These are phyloP conservation scores for Purpureocillium lavendulum DNA, from an alignment of 2,329 filamentous ascomycete genomes.

Conservation along the genomic window DNA sequence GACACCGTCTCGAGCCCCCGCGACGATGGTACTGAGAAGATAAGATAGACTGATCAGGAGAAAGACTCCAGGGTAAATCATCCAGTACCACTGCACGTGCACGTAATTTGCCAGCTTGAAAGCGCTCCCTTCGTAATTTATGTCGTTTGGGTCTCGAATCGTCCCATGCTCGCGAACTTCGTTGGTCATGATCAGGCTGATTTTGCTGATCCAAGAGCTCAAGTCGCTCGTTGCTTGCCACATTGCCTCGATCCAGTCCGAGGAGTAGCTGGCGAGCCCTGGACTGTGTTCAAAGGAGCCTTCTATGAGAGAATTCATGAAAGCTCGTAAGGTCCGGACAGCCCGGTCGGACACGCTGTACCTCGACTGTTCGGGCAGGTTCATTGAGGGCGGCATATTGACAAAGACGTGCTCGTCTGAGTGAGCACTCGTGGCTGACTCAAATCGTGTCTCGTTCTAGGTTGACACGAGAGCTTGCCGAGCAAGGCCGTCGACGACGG, in stretches of 20 bases:
- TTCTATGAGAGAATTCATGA: conserved; percentile 21
- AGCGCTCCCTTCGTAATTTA: conserved; percentile 18
- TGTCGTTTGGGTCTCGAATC: conserved; percentile 6
- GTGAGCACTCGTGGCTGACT: conserved; percentile 15
- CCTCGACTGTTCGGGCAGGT: conserved; percentile 13
- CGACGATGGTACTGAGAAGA: conserved; percentile 24
- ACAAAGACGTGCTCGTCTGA: conserved; percentile 22
- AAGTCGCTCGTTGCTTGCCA: conserved; percentile 22
- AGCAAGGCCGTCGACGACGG: conserved; percentile 18
- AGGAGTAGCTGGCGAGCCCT: conserved; percentile 21
- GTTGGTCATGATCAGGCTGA: conserved; percentile 25
- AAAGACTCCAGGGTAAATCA: conserved; percentile 24
- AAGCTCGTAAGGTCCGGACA: conserved; percentile 19
- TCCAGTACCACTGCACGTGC: conserved; percentile 26
- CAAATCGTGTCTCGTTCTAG: conserved; percentile 21
- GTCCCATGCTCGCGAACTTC: conserved; percentile 24
- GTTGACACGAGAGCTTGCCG: conserved; percentile 13
- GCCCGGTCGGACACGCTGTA: conserved; percentile 23
- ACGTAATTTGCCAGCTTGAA: conserved; percentile 20
- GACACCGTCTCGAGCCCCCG: conserved; percentile 24
- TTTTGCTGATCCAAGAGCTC: conserved; percentile 20
- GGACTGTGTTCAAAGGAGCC: conserved; percentile 21
- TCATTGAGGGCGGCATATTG: conserved; percentile 19
- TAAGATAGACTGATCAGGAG: conserved; percentile 25
- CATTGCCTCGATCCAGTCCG: conserved; percentile 28